These are phyloP conservation scores for Ilyonectria sp. DNA, from an alignment of 2,329 filamentous ascomycete genomes.

Conservation along the genomic window DNA sequence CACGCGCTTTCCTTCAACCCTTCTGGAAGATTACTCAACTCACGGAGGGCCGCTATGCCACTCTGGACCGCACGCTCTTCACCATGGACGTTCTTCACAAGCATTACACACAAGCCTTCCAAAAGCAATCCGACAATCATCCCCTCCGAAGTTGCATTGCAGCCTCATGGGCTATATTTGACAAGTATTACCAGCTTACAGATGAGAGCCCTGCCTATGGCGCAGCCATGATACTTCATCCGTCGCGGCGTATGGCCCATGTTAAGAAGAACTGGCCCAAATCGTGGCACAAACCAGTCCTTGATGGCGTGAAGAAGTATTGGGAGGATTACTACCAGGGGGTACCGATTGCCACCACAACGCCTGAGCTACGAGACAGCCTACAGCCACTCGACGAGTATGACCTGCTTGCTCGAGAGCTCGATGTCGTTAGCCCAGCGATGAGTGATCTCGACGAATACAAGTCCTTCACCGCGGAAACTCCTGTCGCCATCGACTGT, in stretches of 20 bases:
- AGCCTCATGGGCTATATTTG: no score
- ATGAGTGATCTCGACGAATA: not conserved
- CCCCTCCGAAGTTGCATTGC: no score
- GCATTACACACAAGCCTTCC: not conserved
- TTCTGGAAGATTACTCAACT: no score
- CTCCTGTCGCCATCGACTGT: slow-evolving; percentile 2
- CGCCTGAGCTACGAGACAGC: not conserved
- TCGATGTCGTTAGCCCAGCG: not conserved
- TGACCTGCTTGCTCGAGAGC: not conserved
- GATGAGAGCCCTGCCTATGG: not conserved
- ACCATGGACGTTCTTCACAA: no score
- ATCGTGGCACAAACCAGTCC: not conserved
- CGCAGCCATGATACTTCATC: slow-evolving; percentile 4
- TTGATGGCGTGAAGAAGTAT: no score
- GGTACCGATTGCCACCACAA: slow-evolving; percentile 1
- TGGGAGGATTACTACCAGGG: no score
- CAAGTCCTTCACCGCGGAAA: not conserved
- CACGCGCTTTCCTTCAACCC: no score
- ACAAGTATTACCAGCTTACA: no score
- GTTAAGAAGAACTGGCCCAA: slow-evolving; percentile 2
- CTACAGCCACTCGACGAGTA: slow-evolving; percentile 7
- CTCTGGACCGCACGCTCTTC: no score
- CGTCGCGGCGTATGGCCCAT: slow-evolving; percentile 2
- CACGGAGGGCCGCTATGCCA: no score
- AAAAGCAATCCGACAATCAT: not conserved